A percentile compares a stretch with the other conserved stretches of the same genome.
Conservation (phyloP, 495 filamentous ascomycete species). For the Ramalina intermedia region DNA sequence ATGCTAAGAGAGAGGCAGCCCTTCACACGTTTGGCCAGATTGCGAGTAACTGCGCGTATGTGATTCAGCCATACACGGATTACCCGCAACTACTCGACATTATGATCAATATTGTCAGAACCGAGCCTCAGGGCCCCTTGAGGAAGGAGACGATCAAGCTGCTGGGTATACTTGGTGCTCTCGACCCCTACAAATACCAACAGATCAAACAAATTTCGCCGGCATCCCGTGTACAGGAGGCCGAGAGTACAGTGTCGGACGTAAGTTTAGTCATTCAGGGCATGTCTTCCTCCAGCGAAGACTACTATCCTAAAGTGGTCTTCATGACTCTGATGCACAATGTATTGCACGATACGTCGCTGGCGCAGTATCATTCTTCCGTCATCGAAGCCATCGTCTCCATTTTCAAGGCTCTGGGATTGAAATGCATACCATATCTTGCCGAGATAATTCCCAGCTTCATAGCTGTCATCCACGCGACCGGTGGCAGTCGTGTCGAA, state of each 20-base stretch:
- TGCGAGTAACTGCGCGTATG: slow-evolving; percentile 89
- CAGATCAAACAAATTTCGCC: slow-evolving; percentile 34
- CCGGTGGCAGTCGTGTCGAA: slow-evolving; percentile 59
- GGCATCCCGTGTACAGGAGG: slow-evolving; percentile 36
- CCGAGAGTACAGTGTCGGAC: slow-evolving; percentile 62
- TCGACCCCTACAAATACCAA: slow-evolving; percentile 95
- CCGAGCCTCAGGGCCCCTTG: slow-evolving; percentile 67
- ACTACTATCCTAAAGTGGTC: slow-evolving; percentile 96
- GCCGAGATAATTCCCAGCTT: slow-evolving; percentile 89
- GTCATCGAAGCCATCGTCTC: slow-evolving; percentile 99
- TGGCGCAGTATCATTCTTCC: slow-evolving; percentile 76
- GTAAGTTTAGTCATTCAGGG: slow-evolving; percentile 96
- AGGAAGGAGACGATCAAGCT: slow-evolving; percentile 91
- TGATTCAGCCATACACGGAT: slow-evolving; percentile 90
- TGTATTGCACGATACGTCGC: slow-evolving; percentile 76
- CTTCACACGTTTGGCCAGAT: slow-evolving; percentile 82
- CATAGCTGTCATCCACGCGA: slow-evolving; percentile 66
- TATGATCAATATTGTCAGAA: slow-evolving; percentile 84
- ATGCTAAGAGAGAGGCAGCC: slow-evolving; percentile 77
- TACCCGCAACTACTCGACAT: slow-evolving; percentile 86
- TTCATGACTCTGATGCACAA: slow-evolving; percentile 82
- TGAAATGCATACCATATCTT: slow-evolving; percentile 91
- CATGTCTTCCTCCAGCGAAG: slow-evolving; percentile 89
- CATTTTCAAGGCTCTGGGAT: slow-evolving; percentile 87
- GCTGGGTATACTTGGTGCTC: slow-evolving; percentile 86